A percentile compares a stretch with the other conserved stretches of the same genome.
Evolutionary conservation across 768 basidiomycete species (phyloP).

Genomic region (Xanthoconium stramineum): DNA sequence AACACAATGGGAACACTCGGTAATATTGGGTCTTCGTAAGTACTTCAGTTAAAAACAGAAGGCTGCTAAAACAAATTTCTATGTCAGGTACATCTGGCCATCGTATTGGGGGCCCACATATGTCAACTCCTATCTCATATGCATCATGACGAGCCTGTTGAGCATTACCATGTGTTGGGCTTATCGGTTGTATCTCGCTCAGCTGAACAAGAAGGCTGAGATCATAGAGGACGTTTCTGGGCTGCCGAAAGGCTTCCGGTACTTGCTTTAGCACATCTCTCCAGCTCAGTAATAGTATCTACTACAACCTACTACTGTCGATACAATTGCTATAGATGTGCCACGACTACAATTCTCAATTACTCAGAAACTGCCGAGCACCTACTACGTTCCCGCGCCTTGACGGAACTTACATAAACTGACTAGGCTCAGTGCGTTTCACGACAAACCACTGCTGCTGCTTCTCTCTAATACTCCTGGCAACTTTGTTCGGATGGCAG

Average conservation of each 20-base stretch:
- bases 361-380: too few species aligned
- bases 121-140: slow-evolving; percentile 68
- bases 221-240: slow-evolving; percentile 35
- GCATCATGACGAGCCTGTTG: slow-evolving; percentile 53
- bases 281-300: background rate
- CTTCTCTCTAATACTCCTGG: too few species aligned
- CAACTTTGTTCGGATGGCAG: too few species aligned
- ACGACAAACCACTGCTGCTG: too few species aligned
- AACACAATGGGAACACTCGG: slow-evolving; percentile 79
- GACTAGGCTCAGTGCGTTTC: too few species aligned
- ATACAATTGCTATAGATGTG: too few species aligned
- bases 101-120: slow-evolving; percentile 68
- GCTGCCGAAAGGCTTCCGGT: slow-evolving; percentile 39
- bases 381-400: too few species aligned
- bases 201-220: slow-evolving; percentile 39
- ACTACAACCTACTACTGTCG: too few species aligned
- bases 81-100: slow-evolving; percentile 60
- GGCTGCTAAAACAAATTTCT: background rate
- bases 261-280: slow-evolving; percentile 35
- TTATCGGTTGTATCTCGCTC: slow-evolving; percentile 42
- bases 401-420: too few species aligned
- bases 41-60: slow-evolving; percentile 15
- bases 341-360: too few species aligned
- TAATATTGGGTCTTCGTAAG: slow-evolving; percentile 76
- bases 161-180: slow-evolving; percentile 47